Conservation (phyloP, 1,284 basidiomycete genomes). For the Heimioporus punctisporus region DNA sequence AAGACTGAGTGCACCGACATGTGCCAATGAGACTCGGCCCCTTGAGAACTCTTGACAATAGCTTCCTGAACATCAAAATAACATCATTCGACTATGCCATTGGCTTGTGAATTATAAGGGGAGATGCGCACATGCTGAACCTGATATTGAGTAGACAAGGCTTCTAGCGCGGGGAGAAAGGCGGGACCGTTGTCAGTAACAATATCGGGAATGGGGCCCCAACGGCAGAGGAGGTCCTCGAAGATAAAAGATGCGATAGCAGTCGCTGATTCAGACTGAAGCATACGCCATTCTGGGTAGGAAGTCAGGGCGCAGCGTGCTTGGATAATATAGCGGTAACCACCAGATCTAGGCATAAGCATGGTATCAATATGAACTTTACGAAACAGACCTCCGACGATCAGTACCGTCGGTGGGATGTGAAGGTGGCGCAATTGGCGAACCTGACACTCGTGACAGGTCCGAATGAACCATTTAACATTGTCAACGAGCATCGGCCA, state of each 20-base stretch:
- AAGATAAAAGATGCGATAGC: not conserved
- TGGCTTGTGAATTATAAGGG: not conserved
- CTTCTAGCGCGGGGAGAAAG: not conserved
- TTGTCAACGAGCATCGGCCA: conserved; percentile 12
- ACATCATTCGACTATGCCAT: too few species aligned
- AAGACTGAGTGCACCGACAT: too few species aligned
- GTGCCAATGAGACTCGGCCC: too few species aligned
- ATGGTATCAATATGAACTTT: conserved; percentile 27
- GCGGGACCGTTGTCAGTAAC: not conserved
- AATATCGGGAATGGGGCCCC: not conserved
- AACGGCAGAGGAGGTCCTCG: not conserved
- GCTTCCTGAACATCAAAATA: too few species aligned
- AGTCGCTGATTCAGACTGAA: not conserved
- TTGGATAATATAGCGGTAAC: not conserved
- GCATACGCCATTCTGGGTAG: not conserved
- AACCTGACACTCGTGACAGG: conserved; percentile 15
- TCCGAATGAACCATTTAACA: conserved; percentile 24
- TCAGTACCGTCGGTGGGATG: conserved; percentile 32
- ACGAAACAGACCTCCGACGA: conserved; percentile 30
- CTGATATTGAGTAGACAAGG: not conserved
- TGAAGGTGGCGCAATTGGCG: not conserved
- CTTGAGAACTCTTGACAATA: too few species aligned
- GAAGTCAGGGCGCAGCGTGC: conserved; percentile 16
- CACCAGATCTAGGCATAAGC: not conserved
- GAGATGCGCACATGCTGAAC: not conserved